phyloP scores from a whole-genome alignment of 2,329 filamentous ascomycete species.

The Fusarium verticillioides region DNA sequence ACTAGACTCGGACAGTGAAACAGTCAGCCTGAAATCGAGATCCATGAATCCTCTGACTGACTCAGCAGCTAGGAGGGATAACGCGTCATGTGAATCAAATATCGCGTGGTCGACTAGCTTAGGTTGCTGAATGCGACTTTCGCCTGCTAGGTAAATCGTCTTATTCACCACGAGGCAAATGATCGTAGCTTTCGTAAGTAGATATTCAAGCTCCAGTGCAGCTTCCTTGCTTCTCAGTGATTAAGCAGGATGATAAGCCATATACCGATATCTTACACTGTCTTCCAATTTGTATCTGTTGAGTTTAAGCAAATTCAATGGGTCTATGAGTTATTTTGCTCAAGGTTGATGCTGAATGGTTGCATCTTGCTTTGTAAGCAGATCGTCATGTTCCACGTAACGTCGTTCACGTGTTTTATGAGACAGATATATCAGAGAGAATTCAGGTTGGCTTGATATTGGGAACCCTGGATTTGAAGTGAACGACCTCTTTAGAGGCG shows the following conservation, averaged over 20 bases:
- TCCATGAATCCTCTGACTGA: not conserved
- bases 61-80: not conserved
- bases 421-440: not conserved
- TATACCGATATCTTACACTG: rapidly evolving
- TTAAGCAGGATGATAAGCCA: not conserved
- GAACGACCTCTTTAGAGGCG: too few relatives aligned
- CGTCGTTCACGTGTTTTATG: not conserved
- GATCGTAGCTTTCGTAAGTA: not conserved
- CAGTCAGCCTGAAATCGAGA: too few relatives aligned
- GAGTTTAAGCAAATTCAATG: not conserved
- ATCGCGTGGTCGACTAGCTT: not conserved
- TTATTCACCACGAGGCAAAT: too few relatives aligned
- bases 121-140: too few relatives aligned
- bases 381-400: not conserved
- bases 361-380: not conserved
- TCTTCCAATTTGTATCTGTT: too few relatives aligned
- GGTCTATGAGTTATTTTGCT: not conserved
- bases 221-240: not conserved
- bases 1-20: not conserved
- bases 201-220: not conserved
- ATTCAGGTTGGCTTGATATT: not conserved
- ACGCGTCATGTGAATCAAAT: not conserved
- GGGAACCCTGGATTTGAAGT: not conserved
- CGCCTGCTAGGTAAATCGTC: too few relatives aligned
- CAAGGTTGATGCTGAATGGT: not conserved